Conservation (phyloP, 257 asterid genomes). For the Forsythia suspensa region DNA sequence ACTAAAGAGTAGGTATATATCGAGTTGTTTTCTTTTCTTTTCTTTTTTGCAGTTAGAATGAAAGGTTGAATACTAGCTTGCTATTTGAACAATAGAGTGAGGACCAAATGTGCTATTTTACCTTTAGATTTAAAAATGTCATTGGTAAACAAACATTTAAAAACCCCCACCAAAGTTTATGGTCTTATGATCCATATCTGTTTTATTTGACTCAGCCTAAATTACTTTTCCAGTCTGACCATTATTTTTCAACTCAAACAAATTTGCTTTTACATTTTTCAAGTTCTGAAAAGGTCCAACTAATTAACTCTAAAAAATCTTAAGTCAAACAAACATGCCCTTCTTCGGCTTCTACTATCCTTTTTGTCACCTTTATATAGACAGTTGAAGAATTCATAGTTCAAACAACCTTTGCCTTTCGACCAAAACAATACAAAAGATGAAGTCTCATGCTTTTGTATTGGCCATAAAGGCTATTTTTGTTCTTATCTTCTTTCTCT, state of each 20-base stretch:
- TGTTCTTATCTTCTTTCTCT: slow-evolving; percentile 15
- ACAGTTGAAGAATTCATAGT: not conserved
- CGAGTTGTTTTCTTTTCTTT: not conserved
- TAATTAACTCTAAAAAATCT: not conserved
- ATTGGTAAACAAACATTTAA: not conserved
- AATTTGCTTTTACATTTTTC: not conserved
- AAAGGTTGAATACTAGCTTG: too few species aligned
- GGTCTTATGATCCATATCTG: not conserved
- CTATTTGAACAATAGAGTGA: not conserved
- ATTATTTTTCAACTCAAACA: not conserved
- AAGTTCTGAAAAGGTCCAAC: not conserved
- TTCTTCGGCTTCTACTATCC: not conserved
- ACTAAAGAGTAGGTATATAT: not conserved
- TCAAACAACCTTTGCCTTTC: not conserved
- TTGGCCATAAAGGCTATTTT: slow-evolving; percentile 23
- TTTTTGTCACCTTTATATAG: not conserved
- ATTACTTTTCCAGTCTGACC: not conserved
- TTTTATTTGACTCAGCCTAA: not conserved
- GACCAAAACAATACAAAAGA: slow-evolving; percentile 6
- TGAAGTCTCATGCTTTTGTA: not conserved
- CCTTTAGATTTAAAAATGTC: not conserved
- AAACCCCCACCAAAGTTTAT: not conserved
- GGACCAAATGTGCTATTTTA: not conserved
- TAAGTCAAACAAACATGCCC: not conserved
- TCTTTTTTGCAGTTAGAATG: not conserved